These are phyloP conservation scores for Lactuca sativa DNA, from an alignment of 129 eudicot species.

Conservation along the genomic window DNA sequence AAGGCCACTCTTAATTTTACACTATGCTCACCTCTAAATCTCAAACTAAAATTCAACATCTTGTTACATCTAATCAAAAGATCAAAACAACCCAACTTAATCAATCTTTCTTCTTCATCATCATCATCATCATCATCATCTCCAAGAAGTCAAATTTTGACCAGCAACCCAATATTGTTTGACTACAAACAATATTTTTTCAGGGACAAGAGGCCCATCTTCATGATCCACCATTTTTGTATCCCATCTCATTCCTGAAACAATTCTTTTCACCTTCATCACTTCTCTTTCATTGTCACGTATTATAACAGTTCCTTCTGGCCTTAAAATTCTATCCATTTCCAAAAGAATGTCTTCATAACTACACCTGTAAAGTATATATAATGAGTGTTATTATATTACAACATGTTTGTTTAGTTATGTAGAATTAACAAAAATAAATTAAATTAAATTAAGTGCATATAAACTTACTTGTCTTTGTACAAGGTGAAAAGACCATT, in stretches of 20 bases:
- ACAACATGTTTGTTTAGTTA: too few relatives aligned
- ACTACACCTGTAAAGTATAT: slow-evolving; percentile 41
- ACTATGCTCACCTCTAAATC: slow-evolving; percentile 27
- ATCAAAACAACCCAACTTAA: slow-evolving; percentile 4
- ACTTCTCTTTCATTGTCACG: slow-evolving; percentile 54
- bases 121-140: slow-evolving; percentile 16
- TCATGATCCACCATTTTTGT: slow-evolving; percentile 62
- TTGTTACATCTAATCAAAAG: slow-evolving; percentile 12
- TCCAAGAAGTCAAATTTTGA: slow-evolving; percentile 43
- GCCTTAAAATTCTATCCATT: slow-evolving; percentile 81
- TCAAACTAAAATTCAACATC: slow-evolving; percentile 9
- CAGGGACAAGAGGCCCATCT: slow-evolving; percentile 60
- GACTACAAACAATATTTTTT: slow-evolving; percentile 63
- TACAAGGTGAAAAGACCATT: slow-evolving; percentile 64
- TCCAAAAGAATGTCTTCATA: slow-evolving; percentile 69
- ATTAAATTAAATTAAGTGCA: neutral
- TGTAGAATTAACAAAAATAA: too few relatives aligned
- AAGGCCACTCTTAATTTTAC: slow-evolving; percentile 13
- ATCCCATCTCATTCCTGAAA: slow-evolving; percentile 74
- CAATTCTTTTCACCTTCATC: slow-evolving; percentile 49
- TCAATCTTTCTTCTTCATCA: neutral
- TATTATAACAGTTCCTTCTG: slow-evolving; percentile 77
- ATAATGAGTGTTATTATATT: too few relatives aligned
- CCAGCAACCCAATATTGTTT: slow-evolving; percentile 74
- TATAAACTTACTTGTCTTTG: slow-evolving; percentile 54